Evolutionary conservation across 108 stramenopile species (phyloP).

Genomic region (Fragilaria radians): DNA sequence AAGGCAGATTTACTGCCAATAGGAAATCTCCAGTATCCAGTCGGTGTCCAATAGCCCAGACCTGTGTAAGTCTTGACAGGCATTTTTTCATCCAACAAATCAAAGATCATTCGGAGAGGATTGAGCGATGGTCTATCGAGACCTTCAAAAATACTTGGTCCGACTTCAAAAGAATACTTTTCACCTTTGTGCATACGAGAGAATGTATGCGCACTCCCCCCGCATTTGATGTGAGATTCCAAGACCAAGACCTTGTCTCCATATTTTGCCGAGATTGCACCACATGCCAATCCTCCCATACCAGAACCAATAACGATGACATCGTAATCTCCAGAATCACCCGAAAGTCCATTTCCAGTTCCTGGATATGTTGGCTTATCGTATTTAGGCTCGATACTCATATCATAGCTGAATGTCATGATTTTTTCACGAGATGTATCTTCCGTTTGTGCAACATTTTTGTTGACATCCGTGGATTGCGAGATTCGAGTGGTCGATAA

Average conservation of each 20-base stretch:
- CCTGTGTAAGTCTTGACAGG: constrained; percentile 89
- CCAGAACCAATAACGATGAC: constrained; percentile 85
- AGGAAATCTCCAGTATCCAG: constrained; percentile 86
- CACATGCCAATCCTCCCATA: constrained; percentile 85
- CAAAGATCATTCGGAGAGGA: constrained; percentile 86
- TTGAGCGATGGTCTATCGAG: constrained; percentile 79
- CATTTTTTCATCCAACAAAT: constrained; percentile 80
- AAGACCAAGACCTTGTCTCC: constrained; percentile 66
- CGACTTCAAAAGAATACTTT: constrained; percentile 87
- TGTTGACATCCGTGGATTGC: constrained; percentile 18
- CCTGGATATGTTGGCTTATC: constrained; percentile 89
- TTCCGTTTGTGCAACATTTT: constrained; percentile 81
- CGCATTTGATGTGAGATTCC: constrained; percentile 85
- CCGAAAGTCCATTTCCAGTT: constrained; percentile 81
- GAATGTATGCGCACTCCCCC: constrained; percentile 86
- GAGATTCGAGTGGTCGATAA: not conserved
- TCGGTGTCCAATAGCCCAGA: constrained; percentile 84
- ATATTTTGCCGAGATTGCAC: constrained; percentile 78
- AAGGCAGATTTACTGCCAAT: constrained; percentile 64
- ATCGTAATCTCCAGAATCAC: constrained; percentile 79
- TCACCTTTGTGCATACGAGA: constrained; percentile 78
- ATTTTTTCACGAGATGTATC: constrained; percentile 79
- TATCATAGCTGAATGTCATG: constrained; percentile 90
- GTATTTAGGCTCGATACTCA: constrained; percentile 78
- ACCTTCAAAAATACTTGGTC: constrained; percentile 86